These are phyloP conservation scores for Candida yuanshanica DNA, from an alignment of 805 yeast genomes.

Conservation along the genomic window DNA sequence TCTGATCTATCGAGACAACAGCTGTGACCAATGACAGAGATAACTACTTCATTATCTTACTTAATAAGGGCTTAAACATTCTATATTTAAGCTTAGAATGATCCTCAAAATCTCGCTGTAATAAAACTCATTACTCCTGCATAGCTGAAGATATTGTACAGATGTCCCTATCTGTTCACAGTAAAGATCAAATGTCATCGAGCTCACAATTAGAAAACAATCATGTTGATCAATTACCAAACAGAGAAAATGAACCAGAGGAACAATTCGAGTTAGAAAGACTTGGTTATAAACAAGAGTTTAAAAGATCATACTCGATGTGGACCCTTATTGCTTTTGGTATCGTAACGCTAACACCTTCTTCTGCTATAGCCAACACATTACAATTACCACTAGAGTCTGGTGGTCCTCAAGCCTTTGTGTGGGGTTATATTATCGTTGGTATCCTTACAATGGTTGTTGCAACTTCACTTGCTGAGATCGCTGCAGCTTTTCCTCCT, in stretches of 20 bases:
- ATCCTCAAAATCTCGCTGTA: too few relatives aligned
- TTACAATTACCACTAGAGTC: slow-evolving; percentile 18
- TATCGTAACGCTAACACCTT: slow-evolving; percentile 21
- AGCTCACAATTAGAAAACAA: not conserved
- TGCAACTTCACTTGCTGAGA: slow-evolving; percentile 25
- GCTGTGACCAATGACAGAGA: too few relatives aligned
- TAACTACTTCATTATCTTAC: too few relatives aligned
- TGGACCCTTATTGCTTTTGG: slow-evolving; percentile 22
- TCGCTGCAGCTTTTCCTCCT: slow-evolving; percentile 29
- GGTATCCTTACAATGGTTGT: slow-evolving; percentile 21
- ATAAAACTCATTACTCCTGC: too few relatives aligned
- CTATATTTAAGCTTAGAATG: too few relatives aligned
- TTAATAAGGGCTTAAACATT: too few relatives aligned
- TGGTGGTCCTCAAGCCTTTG: slow-evolving; percentile 25
- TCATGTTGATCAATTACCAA: not conserved
- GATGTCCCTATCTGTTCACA: too few relatives aligned
- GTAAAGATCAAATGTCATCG: too few relatives aligned
- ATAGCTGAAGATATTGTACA: too few relatives aligned
- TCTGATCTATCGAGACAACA: too few relatives aligned
- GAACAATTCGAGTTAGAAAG: slow-evolving; percentile 12
- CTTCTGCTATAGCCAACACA: slow-evolving; percentile 23
- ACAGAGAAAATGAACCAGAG: not conserved
- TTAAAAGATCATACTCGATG: slow-evolving; percentile 21
- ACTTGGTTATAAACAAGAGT: slow-evolving; percentile 24
- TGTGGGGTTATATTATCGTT: slow-evolving; percentile 25